Evolutionary conservation across 306 rosid species (phyloP), one percentile per base, ranked within the genome.

Genomic region (Rosa lucieae): DNA sequence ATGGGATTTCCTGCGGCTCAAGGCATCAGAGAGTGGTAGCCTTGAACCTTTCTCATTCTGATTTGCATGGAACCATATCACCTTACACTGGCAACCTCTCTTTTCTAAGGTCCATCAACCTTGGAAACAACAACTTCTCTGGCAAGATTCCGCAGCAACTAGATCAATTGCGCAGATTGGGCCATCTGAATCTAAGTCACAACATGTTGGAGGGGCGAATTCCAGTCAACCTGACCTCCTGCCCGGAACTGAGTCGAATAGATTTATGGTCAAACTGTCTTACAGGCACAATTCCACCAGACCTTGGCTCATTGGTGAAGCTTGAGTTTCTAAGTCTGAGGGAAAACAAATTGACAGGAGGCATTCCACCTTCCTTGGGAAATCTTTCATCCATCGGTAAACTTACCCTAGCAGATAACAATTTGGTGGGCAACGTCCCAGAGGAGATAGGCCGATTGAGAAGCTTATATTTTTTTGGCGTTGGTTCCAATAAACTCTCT

Each of bases 401-500:
- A 0, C 35, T 59, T 8, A 0, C 0, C 6, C 10, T 23, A 1
- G 0, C 15, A n/a, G 3, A 3, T n/a, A 58, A 21, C 35, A 2
- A 9, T 2, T 21, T 58, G 14, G 35, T 8, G 5, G 66, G 66
- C 13, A 10, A 10, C 14, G 1, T 59, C 10, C 66, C 35, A 59
- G 66, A 59, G 14, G 66, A 59, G 5, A 21, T 21, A 23, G 35
- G 66, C 35, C 35, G 35, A 10, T 0, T 59, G 35, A 59, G 13
- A 59, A 59, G 13, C 15, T 59, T 59, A 4, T 8, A 0, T 26
- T 0, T 3, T 40, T 67, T 86, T 18, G 23, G 4, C 1, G 47
- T 84, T 23, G 32, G 26, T 39, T 68, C 44, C 44, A 89, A 89
- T 73, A 32, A 59, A 12, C 58, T 89, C 20, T 78, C 81, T 73